Evolutionary conservation across 2,329 filamentous ascomycete species (phyloP).

Genomic region (Botryotinia narcissicola): DNA sequence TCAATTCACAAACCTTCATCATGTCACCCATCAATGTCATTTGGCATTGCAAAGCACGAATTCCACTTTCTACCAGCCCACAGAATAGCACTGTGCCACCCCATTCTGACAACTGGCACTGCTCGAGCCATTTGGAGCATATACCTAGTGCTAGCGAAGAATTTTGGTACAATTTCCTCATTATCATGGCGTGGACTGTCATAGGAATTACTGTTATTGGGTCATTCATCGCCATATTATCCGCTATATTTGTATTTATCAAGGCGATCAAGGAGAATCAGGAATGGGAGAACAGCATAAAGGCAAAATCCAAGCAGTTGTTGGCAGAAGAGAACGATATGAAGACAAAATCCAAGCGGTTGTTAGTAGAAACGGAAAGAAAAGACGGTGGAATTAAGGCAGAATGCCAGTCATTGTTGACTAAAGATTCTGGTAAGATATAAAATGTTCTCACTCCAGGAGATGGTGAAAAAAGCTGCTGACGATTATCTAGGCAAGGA

Average conservation of each 20-base stretch:
- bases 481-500: neutral
- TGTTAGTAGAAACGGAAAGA: neutral
- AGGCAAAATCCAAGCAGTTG: no score
- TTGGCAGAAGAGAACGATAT: no score
- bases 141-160: neutral
- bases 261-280: rapidly evolving
- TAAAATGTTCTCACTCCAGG: no score
- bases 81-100: neutral
- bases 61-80: neutral
- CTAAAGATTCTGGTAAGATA: neutral
- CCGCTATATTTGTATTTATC: neutral
- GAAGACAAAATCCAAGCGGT: no score
- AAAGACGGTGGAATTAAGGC: neutral
- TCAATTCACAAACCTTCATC: neutral
- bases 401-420: neutral
- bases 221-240: neutral
- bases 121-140: neutral
- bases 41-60: neutral
- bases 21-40: neutral
- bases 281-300: neutral
- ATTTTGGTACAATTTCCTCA: neutral
- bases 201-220: no score
- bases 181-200: no score
- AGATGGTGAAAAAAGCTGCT: neutral
- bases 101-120: neutral